Evolutionary conservation across 1,139 yeast species (phyloP).

Genomic region (Suhomyces panamericanus): DNA sequence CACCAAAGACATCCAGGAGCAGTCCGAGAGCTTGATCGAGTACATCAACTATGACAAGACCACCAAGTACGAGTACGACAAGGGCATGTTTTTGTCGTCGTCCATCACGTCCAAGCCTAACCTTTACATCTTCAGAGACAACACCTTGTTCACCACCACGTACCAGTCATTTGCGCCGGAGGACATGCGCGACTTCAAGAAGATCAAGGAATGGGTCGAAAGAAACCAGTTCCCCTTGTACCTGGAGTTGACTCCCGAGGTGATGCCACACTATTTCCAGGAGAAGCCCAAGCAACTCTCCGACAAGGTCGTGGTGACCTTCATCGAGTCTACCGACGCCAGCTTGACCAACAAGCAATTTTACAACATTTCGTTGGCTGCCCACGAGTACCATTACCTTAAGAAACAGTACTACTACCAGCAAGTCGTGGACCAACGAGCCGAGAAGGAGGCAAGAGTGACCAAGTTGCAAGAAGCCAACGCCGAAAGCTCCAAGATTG

Average conservation of each 20-base stretch:
- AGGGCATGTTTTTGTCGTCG: conserved; percentile 49
- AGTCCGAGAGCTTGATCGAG: conserved; percentile 43
- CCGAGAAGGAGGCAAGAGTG: conserved; percentile 43
- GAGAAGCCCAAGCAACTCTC: conserved; percentile 21
- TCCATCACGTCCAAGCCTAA: conserved; percentile 63
- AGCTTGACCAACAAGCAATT: conserved; percentile 36
- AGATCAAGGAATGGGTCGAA: conserved; percentile 50
- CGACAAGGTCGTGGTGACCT: conserved; percentile 54
- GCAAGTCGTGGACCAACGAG: conserved; percentile 38
- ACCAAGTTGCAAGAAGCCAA: conserved; percentile 36
- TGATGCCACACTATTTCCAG: conserved; percentile 38
- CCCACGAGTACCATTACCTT: conserved; percentile 53
- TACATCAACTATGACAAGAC: conserved; percentile 43
- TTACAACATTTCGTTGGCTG: conserved; percentile 47
- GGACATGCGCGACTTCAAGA: conserved; percentile 53
- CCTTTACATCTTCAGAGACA: conserved; percentile 57
- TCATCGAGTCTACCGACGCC: conserved; percentile 49
- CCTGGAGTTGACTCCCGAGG: conserved; percentile 49
- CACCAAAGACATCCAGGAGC: conserved; percentile 39
- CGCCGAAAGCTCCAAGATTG: conserved; percentile 42
- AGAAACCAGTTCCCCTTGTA: conserved; percentile 51
- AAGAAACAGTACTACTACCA: conserved; percentile 48
- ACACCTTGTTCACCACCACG: conserved; percentile 50
- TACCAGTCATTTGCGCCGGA: conserved; percentile 63
- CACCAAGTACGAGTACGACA: conserved; percentile 35